A percentile compares a stretch with the other conserved stretches of the same genome.
phyloP scores from a whole-genome alignment of 1,139 yeast genomes.

The Kluyveromyces sp. region DNA sequence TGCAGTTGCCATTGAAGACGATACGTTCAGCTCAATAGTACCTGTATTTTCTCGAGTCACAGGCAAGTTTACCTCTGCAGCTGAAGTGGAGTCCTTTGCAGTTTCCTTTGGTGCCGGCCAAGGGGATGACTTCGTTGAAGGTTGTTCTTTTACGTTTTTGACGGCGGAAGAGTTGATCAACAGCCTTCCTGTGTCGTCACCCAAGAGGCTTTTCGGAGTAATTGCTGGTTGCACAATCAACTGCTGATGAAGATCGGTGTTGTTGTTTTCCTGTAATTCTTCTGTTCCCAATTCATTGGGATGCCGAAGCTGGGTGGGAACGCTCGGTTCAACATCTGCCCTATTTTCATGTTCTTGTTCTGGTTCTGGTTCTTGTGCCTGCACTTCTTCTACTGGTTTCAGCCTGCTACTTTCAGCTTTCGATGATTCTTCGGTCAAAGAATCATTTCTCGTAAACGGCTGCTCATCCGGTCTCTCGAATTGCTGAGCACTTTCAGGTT shows the following conservation, averaged over 20 bases:
- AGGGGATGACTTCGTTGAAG: conserved; percentile 13
- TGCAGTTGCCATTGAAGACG: conserved; percentile 1
- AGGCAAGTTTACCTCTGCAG: not conserved
- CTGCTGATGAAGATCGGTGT: not conserved
- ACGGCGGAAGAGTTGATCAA: not conserved
- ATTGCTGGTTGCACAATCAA: conserved; percentile 1
- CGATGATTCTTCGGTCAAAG: no score
- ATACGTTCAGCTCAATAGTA: not conserved
- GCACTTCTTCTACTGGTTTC: no score
- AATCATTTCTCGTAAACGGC: no score
- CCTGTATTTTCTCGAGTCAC: not conserved
- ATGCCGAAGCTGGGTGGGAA: not conserved
- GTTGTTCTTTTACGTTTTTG: not conserved
- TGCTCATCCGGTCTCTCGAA: no score
- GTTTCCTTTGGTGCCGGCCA: conserved; percentile 17
- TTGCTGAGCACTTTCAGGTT: no score
- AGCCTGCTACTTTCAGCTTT: no score
- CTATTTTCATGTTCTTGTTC: not conserved
- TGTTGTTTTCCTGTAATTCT: not conserved
- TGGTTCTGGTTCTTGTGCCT: no score
- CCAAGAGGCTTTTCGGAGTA: conserved; percentile 7
- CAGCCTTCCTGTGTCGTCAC: conserved; percentile 6
- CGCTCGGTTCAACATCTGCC: not conserved
- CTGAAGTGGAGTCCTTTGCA: conserved; percentile 1
- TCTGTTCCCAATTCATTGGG: not conserved